Evolutionary conservation across 1,139 yeast genomes (phyloP), one percentile per base, ranked within the genome.

Genomic region (Arxiozyma heterogenica): DNA sequence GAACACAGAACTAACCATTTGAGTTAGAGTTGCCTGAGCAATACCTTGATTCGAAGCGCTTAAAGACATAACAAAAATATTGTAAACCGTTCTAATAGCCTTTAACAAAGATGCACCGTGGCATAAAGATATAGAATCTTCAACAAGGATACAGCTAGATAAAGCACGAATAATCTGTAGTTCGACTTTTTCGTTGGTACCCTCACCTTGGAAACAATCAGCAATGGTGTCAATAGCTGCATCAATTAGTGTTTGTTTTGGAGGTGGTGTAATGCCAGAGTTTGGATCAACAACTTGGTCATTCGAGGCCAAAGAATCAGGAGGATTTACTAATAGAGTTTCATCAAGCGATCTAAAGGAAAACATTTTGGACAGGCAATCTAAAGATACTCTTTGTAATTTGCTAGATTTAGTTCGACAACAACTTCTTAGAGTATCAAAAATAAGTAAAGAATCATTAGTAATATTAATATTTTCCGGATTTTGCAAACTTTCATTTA

Each of bases 11-110:
- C 85, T 83, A 39, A 93, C 89, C 63, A 91, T 87, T 71, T 94
- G 98, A 3, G 95, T 88, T 59, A 94, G 76, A 11, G 94, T 85
- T 2, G 96, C 98, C 72, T 94, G 98, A 0, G 98, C 98, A 56
- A 91, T 84, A 0, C 93, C 87, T 70, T 93, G 98, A 66, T 90
- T 93, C 27, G 88, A 75, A 4, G 93, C 81, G 21, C 86, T 83
- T 59, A 86, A 75, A 0, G 97, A 89, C 57, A 89, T 79, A 48
- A 93, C 85, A 65, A 93, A 94, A 39, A 94, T 88, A 67, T 90
- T 91, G 72, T 93, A 93, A 22, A 93, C 87, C 66, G 89, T 96
- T 68, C 98, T 81, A 43, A 94, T 85, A 0, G 98, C 98, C 64
- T 86, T 88, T 59, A 94, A 75, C 52, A 94, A 75, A 0, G 94